Base-by-base conservation (phyloP, 2,329 filamentous ascomycete species). In the Xylariaceae sp. region DNA sequence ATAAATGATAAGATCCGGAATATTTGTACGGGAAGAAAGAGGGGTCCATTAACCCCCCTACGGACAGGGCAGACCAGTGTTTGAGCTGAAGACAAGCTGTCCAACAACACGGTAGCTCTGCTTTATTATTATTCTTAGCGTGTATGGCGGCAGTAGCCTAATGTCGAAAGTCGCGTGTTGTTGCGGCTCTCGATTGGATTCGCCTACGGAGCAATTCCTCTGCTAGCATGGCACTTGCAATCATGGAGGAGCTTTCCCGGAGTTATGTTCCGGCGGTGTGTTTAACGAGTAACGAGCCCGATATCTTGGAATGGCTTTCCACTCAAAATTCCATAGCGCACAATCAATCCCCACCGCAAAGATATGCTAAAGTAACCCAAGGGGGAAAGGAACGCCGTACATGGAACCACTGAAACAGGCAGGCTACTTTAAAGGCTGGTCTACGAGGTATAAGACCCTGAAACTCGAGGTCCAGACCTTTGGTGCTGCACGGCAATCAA, bases 391-490 rank as follows among this genome's bases (percentile, higher is more conserved):
- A n/a, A n/a, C 9, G 10, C 9, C 6, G 11, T 6, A 53, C 53
- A 50, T 54, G 33, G 52, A 53, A 57, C 46, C n/a, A 41, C 60
- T 60, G 56, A 57, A 65, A 62, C 49, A 58, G 63, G 60, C 58
- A 63, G 60, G 57, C 53, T 51, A 41, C 41, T 43, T 29, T 35
- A 42, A 54, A 41, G 42, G 50, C n/a, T 47, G 41, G 42, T 27
- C n/a, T n/a, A n/a, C n/a, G n/a, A n/a, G n/a, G n/a, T 26, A 32
- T 30, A 16, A 29, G 40, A 57, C 46, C 46, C 54, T 50, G 42
- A 16, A 21, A 35, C n/a, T 42, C 24, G 10, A 33, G 53, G 40
- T 30, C 55, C 56, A 55, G 55, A 56, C 44, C 48, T 55, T 26
- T 21, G 40, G 23, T 20, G 35, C 52, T 45, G 55, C 52, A 55